These are phyloP conservation scores for Pneumocystis wakefieldiae DNA, from an alignment of 1,139 yeast genomes.

Conservation along the genomic window DNA sequence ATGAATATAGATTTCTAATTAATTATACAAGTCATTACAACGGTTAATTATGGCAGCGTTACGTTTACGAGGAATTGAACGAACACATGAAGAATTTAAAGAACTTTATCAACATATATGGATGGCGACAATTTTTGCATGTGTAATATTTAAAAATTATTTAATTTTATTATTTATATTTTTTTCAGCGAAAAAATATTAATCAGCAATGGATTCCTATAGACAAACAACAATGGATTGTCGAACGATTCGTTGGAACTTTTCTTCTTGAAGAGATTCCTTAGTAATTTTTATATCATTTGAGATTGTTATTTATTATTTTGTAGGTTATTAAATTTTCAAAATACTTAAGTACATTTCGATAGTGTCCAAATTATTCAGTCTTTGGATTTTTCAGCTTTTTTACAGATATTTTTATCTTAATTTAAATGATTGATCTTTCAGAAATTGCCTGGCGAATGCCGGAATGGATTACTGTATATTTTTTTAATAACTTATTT, in stretches of 20 bases:
- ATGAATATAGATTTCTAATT: not conserved
- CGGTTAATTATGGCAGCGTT: not conserved
- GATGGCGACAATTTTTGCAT: not conserved
- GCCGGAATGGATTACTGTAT: conserved; percentile 67
- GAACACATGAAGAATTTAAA: not conserved
- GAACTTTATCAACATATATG: not conserved
- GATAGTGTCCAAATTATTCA: too few relatives aligned
- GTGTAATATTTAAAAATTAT: not conserved
- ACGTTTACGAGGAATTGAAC: not conserved
- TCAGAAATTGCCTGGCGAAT: conserved; percentile 68
- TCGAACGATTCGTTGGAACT: not conserved
- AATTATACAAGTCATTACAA: not conserved
- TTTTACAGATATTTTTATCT: too few relatives aligned
- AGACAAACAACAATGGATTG: not conserved
- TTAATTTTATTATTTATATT: too few relatives aligned
- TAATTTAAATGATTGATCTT: not conserved
- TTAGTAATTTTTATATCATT: not conserved
- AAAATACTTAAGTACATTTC: too few relatives aligned
- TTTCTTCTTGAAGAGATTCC: not conserved
- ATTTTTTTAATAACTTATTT: not conserved
- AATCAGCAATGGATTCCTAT: not conserved
- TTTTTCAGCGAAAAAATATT: not conserved
- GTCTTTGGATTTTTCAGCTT: too few relatives aligned
- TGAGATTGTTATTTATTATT: not conserved
- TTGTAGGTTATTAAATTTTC: not conserved